phyloP scores from a whole-genome alignment of 495 filamentous ascomycete species.

The Hyaloscypha variabilis region DNA sequence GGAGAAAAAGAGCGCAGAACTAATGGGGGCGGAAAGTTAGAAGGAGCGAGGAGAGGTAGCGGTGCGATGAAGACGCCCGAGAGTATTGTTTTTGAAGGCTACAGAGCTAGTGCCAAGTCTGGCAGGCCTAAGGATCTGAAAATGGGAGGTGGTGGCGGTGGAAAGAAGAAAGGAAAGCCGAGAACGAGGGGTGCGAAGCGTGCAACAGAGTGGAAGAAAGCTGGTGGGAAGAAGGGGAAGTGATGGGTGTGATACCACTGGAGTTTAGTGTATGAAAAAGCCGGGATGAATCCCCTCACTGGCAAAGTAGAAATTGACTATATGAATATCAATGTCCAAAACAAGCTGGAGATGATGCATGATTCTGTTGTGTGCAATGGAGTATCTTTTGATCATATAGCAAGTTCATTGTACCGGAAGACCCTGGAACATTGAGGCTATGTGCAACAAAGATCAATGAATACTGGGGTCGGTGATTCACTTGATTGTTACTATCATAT shows the following conservation, averaged over 20 bases:
- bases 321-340: neutral
- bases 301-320: neutral
- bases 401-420: neutral
- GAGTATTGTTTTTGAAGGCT: conserved; percentile 85
- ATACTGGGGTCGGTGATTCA: too few relatives aligned
- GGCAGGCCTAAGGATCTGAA: conserved; percentile 64
- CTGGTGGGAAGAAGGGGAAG: conserved; percentile 46
- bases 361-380: neutral
- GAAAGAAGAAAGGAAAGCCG: conserved; percentile 43
- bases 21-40: neutral
- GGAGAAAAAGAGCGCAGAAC: conserved; percentile 8
- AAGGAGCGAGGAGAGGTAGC: conserved; percentile 23
- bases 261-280: too few relatives aligned
- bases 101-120: conserved; percentile 71
- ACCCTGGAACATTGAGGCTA: neutral
- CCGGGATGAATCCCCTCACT: neutral
- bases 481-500: too few relatives aligned
- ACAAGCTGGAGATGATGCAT: neutral
- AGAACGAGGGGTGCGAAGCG: conserved; percentile 58
- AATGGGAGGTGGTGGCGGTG: conserved; percentile 48
- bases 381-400: neutral
- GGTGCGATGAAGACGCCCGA: conserved; percentile 57
- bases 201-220: conserved; percentile 68
- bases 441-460: too few relatives aligned
- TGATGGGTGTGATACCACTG: conserved; percentile 8